phyloP scores from a whole-genome alignment of 2,329 filamentous ascomycete species.

The Teratosphaeria destructans region DNA sequence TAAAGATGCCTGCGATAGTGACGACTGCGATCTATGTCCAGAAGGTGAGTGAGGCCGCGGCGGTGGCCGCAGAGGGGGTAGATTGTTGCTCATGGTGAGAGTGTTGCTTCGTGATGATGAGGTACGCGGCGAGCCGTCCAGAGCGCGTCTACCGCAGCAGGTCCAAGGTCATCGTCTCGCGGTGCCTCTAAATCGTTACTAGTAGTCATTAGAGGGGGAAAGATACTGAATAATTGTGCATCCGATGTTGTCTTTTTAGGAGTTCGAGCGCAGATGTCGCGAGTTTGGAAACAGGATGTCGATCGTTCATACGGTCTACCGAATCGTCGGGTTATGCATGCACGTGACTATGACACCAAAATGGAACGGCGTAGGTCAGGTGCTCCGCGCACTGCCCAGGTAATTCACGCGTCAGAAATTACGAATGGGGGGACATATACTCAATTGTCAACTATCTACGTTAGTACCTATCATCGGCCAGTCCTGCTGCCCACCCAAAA shows the following conservation, averaged over 20 bases:
- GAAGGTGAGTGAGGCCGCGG: slow-evolving; percentile 22
- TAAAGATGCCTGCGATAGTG: slow-evolving; percentile 21
- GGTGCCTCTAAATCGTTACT: background rate
- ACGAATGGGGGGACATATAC: background rate
- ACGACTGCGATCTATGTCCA: slow-evolving; percentile 23
- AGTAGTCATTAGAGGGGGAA: background rate
- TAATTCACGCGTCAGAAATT: background rate
- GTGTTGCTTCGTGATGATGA: background rate
- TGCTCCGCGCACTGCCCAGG: too few relatives aligned
- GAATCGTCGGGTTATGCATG: background rate
- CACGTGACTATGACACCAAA: background rate
- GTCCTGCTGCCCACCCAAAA: background rate
- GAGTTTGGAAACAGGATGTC: background rate
- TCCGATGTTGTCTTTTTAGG: background rate
- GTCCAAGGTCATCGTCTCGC: background rate
- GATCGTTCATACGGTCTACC: background rate
- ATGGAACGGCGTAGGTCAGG: background rate
- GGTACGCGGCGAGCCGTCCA: background rate
- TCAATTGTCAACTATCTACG: background rate
- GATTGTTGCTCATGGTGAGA: slow-evolving; percentile 16
- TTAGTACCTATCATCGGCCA: background rate
- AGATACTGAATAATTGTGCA: background rate
- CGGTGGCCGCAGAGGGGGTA: slow-evolving; percentile 20
- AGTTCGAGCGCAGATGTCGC: background rate
- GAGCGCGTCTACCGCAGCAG: background rate